phyloP scores from a whole-genome alignment of 495 filamentous ascomycete genomes.

The Diplogelasinospora grovesii region DNA sequence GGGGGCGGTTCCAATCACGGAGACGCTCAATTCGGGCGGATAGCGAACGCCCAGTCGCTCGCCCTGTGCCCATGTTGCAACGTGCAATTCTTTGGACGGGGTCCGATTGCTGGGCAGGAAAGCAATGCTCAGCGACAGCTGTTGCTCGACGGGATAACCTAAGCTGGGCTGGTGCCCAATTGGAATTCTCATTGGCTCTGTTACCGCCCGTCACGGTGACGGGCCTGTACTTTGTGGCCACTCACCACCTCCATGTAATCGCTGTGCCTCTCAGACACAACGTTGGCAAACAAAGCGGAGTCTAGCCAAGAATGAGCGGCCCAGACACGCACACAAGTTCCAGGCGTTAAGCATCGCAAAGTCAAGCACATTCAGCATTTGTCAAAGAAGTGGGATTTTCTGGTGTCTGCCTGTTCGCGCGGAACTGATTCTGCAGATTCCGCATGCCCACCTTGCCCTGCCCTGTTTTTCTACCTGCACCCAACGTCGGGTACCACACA shows the following conservation, averaged over 20 bases:
- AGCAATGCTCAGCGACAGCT: neutral
- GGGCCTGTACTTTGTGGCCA: constrained; percentile 12
- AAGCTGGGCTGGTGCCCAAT: constrained; percentile 14
- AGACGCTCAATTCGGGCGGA: neutral
- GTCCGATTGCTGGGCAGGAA: constrained; percentile 2
- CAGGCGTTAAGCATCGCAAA: too few species aligned
- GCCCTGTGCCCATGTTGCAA: constrained; percentile 1
- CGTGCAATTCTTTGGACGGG: constrained; percentile 8
- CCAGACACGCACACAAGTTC: too few species aligned
- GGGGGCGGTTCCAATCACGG: neutral
- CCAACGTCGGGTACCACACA: too few species aligned
- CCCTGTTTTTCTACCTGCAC: too few species aligned
- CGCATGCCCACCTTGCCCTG: too few species aligned
- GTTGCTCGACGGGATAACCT: neutral
- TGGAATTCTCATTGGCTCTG: constrained; percentile 33
- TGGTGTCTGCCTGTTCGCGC: too few species aligned
- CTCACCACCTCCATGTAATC: constrained; percentile 9
- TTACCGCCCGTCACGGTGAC: constrained; percentile 39
- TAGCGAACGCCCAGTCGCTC: constrained; percentile 1
- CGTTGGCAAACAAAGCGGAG: too few species aligned
- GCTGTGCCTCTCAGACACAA: constrained; percentile 6
- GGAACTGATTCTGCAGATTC: too few species aligned
- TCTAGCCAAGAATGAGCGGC: too few species aligned
- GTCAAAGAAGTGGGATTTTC: too few species aligned
- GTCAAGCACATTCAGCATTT: too few species aligned